Evolutionary conservation across 2,329 filamentous ascomycete genomes (phyloP).

Genomic region (Botrytis galanthina): DNA sequence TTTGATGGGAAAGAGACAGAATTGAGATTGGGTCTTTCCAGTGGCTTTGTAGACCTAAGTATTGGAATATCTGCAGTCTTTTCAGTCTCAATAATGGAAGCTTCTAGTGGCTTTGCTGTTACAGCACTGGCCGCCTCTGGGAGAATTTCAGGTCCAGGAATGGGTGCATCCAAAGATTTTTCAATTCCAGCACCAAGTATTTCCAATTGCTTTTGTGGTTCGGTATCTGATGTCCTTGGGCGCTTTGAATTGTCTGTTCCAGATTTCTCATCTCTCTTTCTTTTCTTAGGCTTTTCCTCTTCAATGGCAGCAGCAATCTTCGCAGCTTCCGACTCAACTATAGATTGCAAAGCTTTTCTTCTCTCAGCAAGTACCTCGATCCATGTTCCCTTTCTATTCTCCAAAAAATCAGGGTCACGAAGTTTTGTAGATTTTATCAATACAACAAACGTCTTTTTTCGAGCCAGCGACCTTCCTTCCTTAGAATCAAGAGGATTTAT

Average conservation of each 20-base stretch:
- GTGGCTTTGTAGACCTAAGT: not conserved
- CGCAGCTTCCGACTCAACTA: slow-evolving; percentile 12
- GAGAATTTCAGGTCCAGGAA: not conserved
- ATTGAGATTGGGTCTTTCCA: not conserved
- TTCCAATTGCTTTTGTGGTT: not conserved
- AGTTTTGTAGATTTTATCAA: slow-evolving; percentile 37
- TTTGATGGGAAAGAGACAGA: not conserved
- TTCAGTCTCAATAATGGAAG: too few species aligned
- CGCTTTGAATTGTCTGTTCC: slow-evolving; percentile 1
- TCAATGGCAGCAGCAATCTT: not conserved
- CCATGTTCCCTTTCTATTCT: slow-evolving; percentile 25
- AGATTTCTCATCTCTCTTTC: slow-evolving; percentile 1
- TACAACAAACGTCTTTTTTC: slow-evolving; percentile 37
- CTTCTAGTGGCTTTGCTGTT: not conserved
- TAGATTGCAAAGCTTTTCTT: slow-evolving; percentile 15
- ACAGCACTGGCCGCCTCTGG: not conserved
- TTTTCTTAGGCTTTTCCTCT: slow-evolving; percentile 13
- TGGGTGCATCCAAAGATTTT: not conserved
- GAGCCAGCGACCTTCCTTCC: slow-evolving; percentile 34
- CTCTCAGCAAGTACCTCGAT: slow-evolving; percentile 20
- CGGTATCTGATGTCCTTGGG: not conserved
- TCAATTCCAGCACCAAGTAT: not conserved
- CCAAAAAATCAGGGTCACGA: slow-evolving; percentile 27
- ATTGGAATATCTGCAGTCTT: not conserved
- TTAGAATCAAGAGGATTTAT: slow-evolving; percentile 23